Percentiles rank a stretch among this genome's conserved stretches.
phyloP scores from a whole-genome alignment of 2,329 filamentous ascomycete species.

The Aspergillus costaricaensis region DNA sequence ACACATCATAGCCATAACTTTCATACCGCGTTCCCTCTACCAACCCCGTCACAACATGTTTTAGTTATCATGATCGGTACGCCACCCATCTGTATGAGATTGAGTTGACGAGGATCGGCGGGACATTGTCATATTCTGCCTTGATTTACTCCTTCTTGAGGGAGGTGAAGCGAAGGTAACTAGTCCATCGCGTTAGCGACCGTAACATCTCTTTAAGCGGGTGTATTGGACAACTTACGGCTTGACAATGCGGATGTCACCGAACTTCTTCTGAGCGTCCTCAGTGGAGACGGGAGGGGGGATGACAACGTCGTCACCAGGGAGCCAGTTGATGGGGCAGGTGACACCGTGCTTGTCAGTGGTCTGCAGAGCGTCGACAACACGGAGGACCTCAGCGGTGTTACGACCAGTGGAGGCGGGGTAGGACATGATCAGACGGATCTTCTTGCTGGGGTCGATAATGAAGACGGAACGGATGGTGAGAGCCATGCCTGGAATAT shows the following conservation, averaged over 20 bases:
- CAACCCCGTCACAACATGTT: background rate
- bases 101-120: background rate
- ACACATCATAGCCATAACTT: slow-evolving; percentile 3
- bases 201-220: background rate
- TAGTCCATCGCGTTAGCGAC: slow-evolving; percentile 18
- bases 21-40: slow-evolving; percentile 1
- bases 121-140: background rate
- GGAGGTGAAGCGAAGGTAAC: slow-evolving; percentile 42
- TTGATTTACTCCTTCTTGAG: slow-evolving; percentile 36
- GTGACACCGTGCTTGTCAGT: slow-evolving; percentile 88
- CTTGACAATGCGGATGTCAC: slow-evolving; percentile 65
- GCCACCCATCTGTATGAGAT: background rate
- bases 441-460: slow-evolving; percentile 93
- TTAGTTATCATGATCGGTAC: background rate
- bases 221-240: slow-evolving; percentile 43
- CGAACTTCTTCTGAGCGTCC: slow-evolving; percentile 86
- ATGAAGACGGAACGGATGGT: slow-evolving; percentile 95
- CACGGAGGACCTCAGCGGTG: slow-evolving; percentile 75
- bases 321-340: slow-evolving; percentile 88
- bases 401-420: slow-evolving; percentile 88
- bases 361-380: slow-evolving; percentile 77
- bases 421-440: slow-evolving; percentile 90
- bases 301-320: slow-evolving; percentile 89
- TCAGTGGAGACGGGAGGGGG: slow-evolving; percentile 80
- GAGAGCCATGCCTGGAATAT: slow-evolving; percentile 68